Evolutionary conservation across 2,329 filamentous ascomycete species (phyloP), one percentile per base, ranked within the genome.

Genomic region (Beauveria sp.): DNA sequence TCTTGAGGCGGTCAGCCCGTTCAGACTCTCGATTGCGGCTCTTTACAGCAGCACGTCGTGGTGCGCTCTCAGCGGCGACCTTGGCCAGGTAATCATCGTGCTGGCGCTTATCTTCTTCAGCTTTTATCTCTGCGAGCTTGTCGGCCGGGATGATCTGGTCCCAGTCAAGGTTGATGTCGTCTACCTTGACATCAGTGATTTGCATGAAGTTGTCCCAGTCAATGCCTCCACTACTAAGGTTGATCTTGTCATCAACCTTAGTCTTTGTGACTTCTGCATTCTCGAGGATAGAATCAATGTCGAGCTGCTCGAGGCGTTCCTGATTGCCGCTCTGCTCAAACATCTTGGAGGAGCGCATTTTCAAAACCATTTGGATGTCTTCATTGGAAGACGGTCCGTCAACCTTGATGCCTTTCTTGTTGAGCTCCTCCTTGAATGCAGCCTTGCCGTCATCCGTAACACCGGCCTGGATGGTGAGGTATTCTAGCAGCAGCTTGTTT

Each of bases 281-380:
- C 69, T 95, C 95, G 18, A 99, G 85, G 45, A 99, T 95, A 9
- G 93, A 91, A 72, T 99, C 96, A 67, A 99, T 98, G 72, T 99
- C 95, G 26, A 99, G 87, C 75, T 97, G 92, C 75, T 99, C 95
- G 5, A 99, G 82, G 72, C 96, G 95, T 76, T 93, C 89, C 75
- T 99, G 95, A 72, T 99, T 99, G 63, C 91, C 91, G 12, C 90
- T 95, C 73, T 97, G 93, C 75, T 98, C 93, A 68, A 99, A 99
- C 88, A 99, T 96, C 75, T 95, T 96, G 72, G 97, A 95, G n/a
- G 95, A 96, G 67, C 95, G 89, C 76, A 93, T 92, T 78, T 98
- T 98, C 70, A 99, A 83, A 63, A 99, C 96, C 74, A 90, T 90
- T 65, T 95, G 96, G 66, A 98, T 98, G 70, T 97, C 95, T 66